These are phyloP conservation scores for Endothia cerciana DNA, from an alignment of 2,329 filamentous ascomycete species.

Conservation along the genomic window DNA sequence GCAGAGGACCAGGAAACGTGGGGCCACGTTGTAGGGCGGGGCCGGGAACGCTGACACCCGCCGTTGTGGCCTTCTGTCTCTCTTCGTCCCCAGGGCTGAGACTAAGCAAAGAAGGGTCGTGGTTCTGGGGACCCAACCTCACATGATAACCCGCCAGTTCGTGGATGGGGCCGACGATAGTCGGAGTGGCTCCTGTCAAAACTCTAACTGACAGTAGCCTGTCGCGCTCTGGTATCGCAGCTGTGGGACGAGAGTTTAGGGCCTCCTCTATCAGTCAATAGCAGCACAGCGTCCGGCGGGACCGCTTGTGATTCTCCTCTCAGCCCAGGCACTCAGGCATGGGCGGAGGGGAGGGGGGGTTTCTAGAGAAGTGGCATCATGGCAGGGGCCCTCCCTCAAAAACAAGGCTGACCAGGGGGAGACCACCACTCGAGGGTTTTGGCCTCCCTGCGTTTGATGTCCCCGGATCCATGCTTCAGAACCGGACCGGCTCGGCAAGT, in stretches of 20 bases:
- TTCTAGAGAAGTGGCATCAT: neutral
- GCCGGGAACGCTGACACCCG: neutral
- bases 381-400: constrained; percentile 7
- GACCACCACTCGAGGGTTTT: constrained; percentile 2
- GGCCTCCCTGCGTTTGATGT: constrained; percentile 21
- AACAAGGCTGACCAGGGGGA: constrained; percentile 18
- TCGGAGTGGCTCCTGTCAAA: too few species aligned
- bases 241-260: neutral
- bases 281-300: too few species aligned
- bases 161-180: too few species aligned
- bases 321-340: neutral
- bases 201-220: too few species aligned
- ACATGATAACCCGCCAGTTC: too few species aligned
- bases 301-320: too few species aligned
- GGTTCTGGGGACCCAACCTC: too few species aligned
- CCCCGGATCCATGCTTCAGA: constrained; percentile 24
- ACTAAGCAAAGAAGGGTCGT: too few species aligned
- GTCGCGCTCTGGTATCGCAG: constrained; percentile 6
- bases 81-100: neutral
- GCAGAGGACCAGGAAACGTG: constrained; percentile 8
- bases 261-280: too few species aligned
- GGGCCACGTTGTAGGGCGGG: neutral
- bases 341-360: neutral
- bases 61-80: neutral
- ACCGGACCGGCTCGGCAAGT: constrained; percentile 12